Evolutionary conservation across 768 basidiomycete genomes (phyloP), one percentile per base, ranked within the genome.

Genomic region (Lactifluus hygrophoroides): DNA sequence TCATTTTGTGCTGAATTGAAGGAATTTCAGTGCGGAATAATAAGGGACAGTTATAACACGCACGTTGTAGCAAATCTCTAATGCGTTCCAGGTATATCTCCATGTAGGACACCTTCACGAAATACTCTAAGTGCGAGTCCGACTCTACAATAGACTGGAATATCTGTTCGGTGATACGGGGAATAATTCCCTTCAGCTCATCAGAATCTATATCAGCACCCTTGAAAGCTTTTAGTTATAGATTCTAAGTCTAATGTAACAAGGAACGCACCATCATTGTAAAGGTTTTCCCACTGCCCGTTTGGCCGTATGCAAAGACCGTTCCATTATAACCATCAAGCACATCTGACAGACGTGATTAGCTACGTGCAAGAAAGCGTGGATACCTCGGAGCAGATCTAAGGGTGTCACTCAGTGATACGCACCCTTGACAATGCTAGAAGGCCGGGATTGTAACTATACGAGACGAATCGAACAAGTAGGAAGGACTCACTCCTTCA

Each of bases 91-190:
- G 80, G 73, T 99, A 99, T 59, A 99, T 98, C 75, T 99, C 96
- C 95, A 99, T 97, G 72, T 98, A 99, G 35, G 93, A 96, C 51
- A 97, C 96, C 75, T 99, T 99, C 71, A 99, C 96, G 64, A 97
- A 84, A 71, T 99, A 99, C 73, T 99, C 96, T 57, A 99, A 76
- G 71, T 92, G 91, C 35, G 90, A 81, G 65, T 97, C 95, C 55
- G 94, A 95, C 68, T 93, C 86, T 57, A 96, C 86, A 69, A 99
- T 99, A 50, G 93, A 93, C 63, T 94, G 90, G 72, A 99, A 99
- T 69, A 99, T 96, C 72, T 99, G 96, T 71, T 99, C 94, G 4
- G 95, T 95, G 63, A 99, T 97, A 54, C 96, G 87, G 52, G 96
- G 96, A 63, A 96, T 98, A 56, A 99, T 90, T 66, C 96, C 96